A percentile compares a stretch with the other conserved stretches of the same genome.
These are phyloP conservation scores for Trichoderma oligosporum DNA, from an alignment of 2,329 filamentous ascomycete genomes.

Conservation along the genomic window DNA sequence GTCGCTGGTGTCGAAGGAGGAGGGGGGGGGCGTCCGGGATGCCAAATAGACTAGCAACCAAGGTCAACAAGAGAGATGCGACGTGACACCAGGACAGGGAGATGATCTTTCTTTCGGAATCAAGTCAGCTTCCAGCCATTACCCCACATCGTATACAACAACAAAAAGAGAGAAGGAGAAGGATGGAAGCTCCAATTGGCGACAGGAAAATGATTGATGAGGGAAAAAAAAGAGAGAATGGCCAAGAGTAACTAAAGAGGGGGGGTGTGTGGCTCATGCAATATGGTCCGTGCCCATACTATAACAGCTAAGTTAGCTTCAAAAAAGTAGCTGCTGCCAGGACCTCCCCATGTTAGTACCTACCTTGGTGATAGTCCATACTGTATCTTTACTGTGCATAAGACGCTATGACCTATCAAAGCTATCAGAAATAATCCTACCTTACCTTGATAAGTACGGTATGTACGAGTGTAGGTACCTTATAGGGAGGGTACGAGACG, in stretches of 20 bases:
- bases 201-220: conserved; percentile 8
- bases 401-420: neutral
- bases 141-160: conserved; percentile 16
- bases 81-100: conserved; percentile 25
- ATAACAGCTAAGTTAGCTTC: neutral
- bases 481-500: neutral
- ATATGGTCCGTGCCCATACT: neutral
- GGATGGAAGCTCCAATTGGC: conserved; percentile 11
- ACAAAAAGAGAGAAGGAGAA: neutral
- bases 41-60: conserved; percentile 1
- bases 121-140: conserved; percentile 9
- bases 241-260: neutral
- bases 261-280: conserved; percentile 12
- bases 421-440: neutral
- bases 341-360: no score
- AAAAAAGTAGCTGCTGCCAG: no score
- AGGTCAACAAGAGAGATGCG: conserved; percentile 21
- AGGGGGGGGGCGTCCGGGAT: neutral
- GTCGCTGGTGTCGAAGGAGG: neutral
- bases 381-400: conserved; percentile 13
- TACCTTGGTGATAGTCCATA: no score
- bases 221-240: conserved; percentile 12
- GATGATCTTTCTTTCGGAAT: conserved; percentile 23
- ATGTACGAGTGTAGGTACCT: neutral
- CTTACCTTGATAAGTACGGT: no score